Conservation (phyloP, 257 asterid genomes). For the Gardenia jasminoides region DNA sequence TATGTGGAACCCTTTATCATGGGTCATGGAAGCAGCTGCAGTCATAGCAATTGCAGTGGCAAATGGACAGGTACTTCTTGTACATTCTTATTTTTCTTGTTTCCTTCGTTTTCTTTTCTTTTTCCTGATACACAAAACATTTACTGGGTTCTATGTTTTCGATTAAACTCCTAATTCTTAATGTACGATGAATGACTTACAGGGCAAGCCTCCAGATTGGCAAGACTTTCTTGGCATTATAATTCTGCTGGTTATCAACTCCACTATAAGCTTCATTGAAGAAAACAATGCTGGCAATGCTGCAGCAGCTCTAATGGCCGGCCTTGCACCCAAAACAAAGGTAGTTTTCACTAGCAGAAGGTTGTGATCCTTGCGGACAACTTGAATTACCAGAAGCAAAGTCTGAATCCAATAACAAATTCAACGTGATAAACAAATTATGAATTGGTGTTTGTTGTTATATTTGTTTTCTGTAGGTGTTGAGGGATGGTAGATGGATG, state of each 20-base stretch:
- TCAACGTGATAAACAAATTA: not conserved
- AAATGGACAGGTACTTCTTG: slow-evolving; percentile 48
- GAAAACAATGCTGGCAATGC: slow-evolving; percentile 82
- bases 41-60: slow-evolving; percentile 63
- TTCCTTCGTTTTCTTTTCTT: not conserved
- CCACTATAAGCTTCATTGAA: slow-evolving; percentile 66
- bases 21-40: slow-evolving; percentile 88
- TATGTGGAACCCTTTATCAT: slow-evolving; percentile 80
- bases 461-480: slow-evolving; percentile 28
- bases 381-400: not conserved
- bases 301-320: slow-evolving; percentile 76
- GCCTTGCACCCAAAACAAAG: slow-evolving; percentile 76
- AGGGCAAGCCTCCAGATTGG: slow-evolving; percentile 48
- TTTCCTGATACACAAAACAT: not conserved
- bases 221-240: slow-evolving; percentile 62
- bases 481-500: slow-evolving; percentile 62
- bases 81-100: not conserved
- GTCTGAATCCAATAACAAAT: not conserved
- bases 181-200: not conserved
- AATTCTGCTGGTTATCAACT: slow-evolving; percentile 52
- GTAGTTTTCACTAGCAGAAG: slow-evolving; percentile 12
- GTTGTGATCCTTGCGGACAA: not conserved
- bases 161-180: not conserved
- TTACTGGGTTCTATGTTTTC: not conserved
- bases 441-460: not conserved